A percentile compares a stretch with the other conserved stretches of the same genome.
Conservation (phyloP, 345 rosid species). For the Eucalyptus erythrocorys region DNA sequence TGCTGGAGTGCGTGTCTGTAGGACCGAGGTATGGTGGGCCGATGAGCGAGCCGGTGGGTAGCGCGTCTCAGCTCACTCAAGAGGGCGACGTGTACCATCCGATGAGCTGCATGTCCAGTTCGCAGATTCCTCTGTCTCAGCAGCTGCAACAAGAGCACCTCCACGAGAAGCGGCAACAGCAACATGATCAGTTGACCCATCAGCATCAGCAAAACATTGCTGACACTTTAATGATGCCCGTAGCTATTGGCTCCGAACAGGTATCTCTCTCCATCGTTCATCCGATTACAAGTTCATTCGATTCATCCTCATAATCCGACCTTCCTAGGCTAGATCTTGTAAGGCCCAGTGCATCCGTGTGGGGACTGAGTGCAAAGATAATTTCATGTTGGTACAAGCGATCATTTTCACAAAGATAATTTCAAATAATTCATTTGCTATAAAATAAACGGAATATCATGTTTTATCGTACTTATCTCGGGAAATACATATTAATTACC, state of each 20-base stretch:
- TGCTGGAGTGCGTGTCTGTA: constrained; percentile 18
- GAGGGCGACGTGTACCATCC: not conserved
- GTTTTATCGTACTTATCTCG: not conserved
- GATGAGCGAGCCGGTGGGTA: not conserved
- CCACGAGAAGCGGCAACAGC: constrained; percentile 13
- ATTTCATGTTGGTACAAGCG: not conserved
- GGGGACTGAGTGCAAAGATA: not conserved
- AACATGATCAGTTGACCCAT: not conserved
- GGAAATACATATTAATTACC: not conserved
- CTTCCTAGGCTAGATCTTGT: not conserved
- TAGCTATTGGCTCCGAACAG: constrained; percentile 37
- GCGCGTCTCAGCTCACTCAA: not conserved
- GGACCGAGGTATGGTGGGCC: not conserved
- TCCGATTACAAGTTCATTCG: not conserved
- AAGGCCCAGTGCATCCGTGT: not conserved
- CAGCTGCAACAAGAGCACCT: constrained; percentile 28
- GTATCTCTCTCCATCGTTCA: not conserved
- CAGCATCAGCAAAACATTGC: not conserved
- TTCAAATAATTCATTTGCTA: not conserved
- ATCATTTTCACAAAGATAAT: not conserved
- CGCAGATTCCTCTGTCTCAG: constrained; percentile 15
- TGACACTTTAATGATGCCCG: constrained; percentile 24
- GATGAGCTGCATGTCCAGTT: not conserved
- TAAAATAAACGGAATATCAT: not conserved
- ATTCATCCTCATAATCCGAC: not conserved